A percentile compares a stretch with the other conserved stretches of the same genome.
Conservation (phyloP, 1,284 basidiomycete genomes). For the Cryptococcus sp. region DNA sequence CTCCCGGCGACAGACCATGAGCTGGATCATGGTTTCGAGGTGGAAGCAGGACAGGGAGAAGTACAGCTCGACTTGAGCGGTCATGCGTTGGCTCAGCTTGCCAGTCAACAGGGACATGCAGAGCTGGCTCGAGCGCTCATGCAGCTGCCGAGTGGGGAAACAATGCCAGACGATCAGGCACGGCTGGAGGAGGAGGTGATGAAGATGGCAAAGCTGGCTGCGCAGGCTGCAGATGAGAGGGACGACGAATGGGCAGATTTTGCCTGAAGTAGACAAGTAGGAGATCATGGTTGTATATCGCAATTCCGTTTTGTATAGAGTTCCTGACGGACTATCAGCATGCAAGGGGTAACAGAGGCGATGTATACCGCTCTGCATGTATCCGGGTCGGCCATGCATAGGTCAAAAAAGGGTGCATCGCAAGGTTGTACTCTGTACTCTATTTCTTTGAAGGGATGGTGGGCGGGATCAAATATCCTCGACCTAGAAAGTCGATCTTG, state of each 20-base stretch:
- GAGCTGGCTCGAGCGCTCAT: conserved; percentile 8
- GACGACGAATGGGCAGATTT: conserved; percentile 2
- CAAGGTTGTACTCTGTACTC: too few relatives aligned
- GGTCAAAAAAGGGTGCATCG: too few relatives aligned
- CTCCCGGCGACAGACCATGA: neutral
- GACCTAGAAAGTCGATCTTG: too few relatives aligned
- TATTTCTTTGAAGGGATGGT: too few relatives aligned
- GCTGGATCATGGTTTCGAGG: conserved; percentile 1
- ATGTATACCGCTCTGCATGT: too few relatives aligned
- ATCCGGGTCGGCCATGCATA: too few relatives aligned
- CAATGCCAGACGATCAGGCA: neutral
- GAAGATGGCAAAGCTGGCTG: conserved; percentile 5
- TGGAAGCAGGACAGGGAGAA: neutral
- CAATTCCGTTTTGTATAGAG: too few relatives aligned
- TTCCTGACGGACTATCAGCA: too few relatives aligned
- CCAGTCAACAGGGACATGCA: conserved; percentile 6
- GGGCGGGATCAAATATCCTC: too few relatives aligned
- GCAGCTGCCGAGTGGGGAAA: conserved; percentile 2
- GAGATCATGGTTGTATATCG: too few relatives aligned
- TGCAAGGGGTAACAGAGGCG: too few relatives aligned
- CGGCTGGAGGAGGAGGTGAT: conserved; percentile 3
- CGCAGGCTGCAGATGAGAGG: conserved; percentile 1
- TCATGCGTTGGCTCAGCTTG: conserved; percentile 3
- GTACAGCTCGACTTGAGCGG: neutral
- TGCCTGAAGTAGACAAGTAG: neutral